Evolutionary conservation across 202 grass and related monocot species (phyloP), one percentile per base, ranked within the genome.

Genomic region (Zoysia matrella): DNA sequence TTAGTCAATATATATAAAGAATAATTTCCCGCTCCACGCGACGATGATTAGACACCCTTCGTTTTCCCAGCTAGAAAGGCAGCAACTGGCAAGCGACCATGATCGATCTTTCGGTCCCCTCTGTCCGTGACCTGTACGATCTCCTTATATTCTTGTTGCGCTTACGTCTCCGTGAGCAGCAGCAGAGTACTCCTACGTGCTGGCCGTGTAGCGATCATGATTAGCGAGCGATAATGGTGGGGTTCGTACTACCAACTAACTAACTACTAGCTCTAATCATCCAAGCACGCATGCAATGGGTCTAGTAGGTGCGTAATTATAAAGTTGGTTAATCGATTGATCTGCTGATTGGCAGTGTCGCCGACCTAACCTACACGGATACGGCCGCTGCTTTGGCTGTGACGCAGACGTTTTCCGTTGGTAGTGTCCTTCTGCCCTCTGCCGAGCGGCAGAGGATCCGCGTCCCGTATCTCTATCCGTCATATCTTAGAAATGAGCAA

Each of bases 171-270:
- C 78, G 54, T 10, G 58, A 7, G 15, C 56, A 60, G 6, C 22
- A 22, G 22, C 22, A 22, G 22, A 22, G 22, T 22, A 22, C 22
- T 22, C 22, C 22, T 22, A 22, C 22, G 22, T 22, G 22, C 22
- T 22, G 22, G 22, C 22, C 22, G 22, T 22, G 22, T 22, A 7
- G 11, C 47, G 42, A 67, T 67, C 30, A 80, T 86, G 68, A 72
- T 65, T 79, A 85, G 47, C 18, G 7, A 65, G 11, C 39, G 80
- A 41, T 74, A 53, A 86, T 80, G 36, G 60, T 74, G 83, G 68
- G 51, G 56, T 13, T 15, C 18, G 51, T 40, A 49, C 44, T 22
- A 22, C 22, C 14, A 73, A 73, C 60, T 36, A 11, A 49, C 50
- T n/a, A 67, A 67, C 65, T 8, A 50, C n/a, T 70, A 41, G 8